Base-by-base conservation (phyloP, 768 basidiomycete genomes). In the Phlebiopsis flavidoalba region DNA sequence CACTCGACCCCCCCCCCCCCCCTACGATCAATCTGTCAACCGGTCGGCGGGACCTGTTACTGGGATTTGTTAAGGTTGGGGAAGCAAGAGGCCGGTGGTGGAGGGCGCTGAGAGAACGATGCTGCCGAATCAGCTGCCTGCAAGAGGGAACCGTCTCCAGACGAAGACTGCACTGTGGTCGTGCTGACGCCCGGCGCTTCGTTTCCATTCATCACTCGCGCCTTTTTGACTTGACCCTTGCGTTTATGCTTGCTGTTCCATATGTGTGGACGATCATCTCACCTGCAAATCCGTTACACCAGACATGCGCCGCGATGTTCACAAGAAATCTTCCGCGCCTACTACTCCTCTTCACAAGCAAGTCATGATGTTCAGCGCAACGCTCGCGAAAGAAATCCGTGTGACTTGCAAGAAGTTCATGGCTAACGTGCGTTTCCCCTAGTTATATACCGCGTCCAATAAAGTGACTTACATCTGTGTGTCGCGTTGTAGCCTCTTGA, bases 281-380 rank as follows among this genome's bases (percentile, higher is more conserved):
- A 66, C 80, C 71, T 82, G 87, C 73, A 83, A 80, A 82, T 82
- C 80, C 77, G 83, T 55, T 79, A 79, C 79, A 82, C 76, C 85
- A 99, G 97, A 98, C 88, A 99, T 99, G 97, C 96, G 97, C 80
- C 93, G 97, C 72, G 97, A 99, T 74, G 96, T 99, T 65, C 97
- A n/a, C n/a, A 99, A 86, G 97, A 99, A 80, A 98, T 99, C 70
- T 99, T 98, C 85, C 89, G 96, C 69, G 85, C 93, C 17, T n/a
- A n/a, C n/a, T n/a, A 98, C 97, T 19, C 97, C 97, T 54, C 96
- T 97, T 76, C 95, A 97, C 84, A 99, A 99, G 81, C 96, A 99
- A 82, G 97, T 99, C 67, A 99, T 99, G 97, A 99, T 99, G 97
- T 99, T 99, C 82, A 96, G 94, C 69, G 97, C 97, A 45, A 99